These are phyloP conservation scores for Cryptococcus floricola DNA, from an alignment of 1,284 basidiomycete species.

Conservation along the genomic window DNA sequence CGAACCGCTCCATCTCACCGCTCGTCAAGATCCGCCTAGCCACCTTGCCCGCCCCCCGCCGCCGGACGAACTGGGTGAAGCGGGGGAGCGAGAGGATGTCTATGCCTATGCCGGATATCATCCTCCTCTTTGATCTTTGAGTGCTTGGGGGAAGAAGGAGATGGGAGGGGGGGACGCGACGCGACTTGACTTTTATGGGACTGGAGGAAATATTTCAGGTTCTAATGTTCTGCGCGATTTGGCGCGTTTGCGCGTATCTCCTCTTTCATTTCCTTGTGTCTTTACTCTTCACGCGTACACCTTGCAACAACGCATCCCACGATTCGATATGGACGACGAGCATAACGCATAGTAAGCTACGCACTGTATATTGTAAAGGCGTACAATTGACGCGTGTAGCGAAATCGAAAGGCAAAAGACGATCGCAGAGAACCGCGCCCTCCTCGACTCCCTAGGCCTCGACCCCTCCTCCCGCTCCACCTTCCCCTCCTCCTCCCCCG, in stretches of 20 bases:
- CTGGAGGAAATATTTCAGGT: not conserved
- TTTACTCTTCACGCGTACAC: no score
- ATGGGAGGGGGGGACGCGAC: no score
- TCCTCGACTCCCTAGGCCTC: constrained; percentile 48
- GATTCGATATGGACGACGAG: no score
- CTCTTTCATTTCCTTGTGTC: no score
- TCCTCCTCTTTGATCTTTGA: constrained; percentile 1
- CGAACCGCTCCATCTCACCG: constrained; percentile 36
- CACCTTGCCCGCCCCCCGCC: constrained; percentile 65
- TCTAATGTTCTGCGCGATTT: not conserved
- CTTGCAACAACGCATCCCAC: no score
- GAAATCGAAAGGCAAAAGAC: constrained; percentile 48
- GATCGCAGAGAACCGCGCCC: constrained; percentile 47
- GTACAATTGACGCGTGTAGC: constrained; percentile 16
- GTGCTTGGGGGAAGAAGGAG: no score
- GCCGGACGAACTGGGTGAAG: constrained; percentile 57
- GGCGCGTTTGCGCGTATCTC: not conserved
- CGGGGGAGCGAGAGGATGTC: constrained; percentile 71
- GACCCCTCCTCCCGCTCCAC: constrained; percentile 20
- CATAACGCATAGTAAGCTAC: not conserved
- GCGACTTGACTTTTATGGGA: no score
- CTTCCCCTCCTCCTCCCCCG: not conserved
- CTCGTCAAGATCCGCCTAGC: constrained; percentile 50
- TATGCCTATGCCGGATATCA: constrained; percentile 70
- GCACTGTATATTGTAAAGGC: not conserved